Evolutionary conservation across 805 yeast species (phyloP).

Genomic region (Saccharomycopsis sp.): DNA sequence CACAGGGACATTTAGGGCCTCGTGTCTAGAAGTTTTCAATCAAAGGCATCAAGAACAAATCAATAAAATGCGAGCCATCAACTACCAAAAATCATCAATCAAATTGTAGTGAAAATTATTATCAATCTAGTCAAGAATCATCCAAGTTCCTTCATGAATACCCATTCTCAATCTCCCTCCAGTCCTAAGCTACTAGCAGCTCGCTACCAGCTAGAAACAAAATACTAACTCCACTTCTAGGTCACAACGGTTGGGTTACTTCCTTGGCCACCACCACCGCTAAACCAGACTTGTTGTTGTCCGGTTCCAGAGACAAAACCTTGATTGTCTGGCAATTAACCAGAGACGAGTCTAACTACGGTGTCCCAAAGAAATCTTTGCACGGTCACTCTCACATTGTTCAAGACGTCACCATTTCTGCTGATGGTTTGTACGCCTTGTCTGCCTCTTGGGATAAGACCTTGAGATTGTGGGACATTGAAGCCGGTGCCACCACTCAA

Average conservation of each 20-base stretch:
- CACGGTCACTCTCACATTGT: slow-evolving; percentile 99
- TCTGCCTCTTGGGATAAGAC: slow-evolving; percentile 99
- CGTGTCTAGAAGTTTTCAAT: too few species aligned
- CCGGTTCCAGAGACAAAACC: slow-evolving; percentile 98
- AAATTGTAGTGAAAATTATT: too few species aligned
- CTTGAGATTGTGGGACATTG: slow-evolving; percentile 96
- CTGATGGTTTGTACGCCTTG: slow-evolving; percentile 95
- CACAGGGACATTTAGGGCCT: too few species aligned
- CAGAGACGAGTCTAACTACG: slow-evolving; percentile 95
- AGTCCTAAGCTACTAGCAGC: too few species aligned
- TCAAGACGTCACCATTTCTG: slow-evolving; percentile 94
- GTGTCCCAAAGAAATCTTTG: slow-evolving; percentile 96
- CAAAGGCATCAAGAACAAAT: too few species aligned
- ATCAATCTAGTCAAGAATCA: too few species aligned
- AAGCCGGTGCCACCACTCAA: slow-evolving; percentile 85
- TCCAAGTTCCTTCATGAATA: too few species aligned
- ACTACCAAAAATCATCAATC: too few species aligned
- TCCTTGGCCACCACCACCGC: slow-evolving; percentile 96
- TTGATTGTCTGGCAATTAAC: slow-evolving; percentile 96
- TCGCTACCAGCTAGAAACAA: not conserved
- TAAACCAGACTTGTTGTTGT: slow-evolving; percentile 95
- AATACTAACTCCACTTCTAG: slow-evolving; percentile 24
- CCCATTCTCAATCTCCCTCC: too few species aligned
- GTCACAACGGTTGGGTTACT: slow-evolving; percentile 96
- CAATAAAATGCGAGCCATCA: too few species aligned